Percentiles rank a stretch among this genome's conserved stretches.
Evolutionary conservation across 441 rosid species (phyloP).

Genomic region (Erodium trifolium): DNA sequence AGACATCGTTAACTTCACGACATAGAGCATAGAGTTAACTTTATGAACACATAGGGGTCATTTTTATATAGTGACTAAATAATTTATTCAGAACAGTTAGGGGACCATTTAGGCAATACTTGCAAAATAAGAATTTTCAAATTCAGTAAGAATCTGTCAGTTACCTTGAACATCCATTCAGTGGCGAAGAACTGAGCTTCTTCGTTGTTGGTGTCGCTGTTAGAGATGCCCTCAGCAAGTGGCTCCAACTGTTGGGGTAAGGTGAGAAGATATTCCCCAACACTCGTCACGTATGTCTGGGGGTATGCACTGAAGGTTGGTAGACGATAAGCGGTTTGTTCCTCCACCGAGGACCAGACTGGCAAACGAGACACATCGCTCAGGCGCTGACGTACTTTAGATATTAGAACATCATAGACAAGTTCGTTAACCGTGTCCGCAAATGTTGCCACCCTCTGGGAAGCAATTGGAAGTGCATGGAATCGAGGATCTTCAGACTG

Average conservation of each 20-base stretch:
- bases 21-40: background rate
- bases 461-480: slow-evolving; percentile 87
- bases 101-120: background rate
- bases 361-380: slow-evolving; percentile 73
- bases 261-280: slow-evolving; percentile 96
- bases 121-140: background rate
- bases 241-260: slow-evolving; percentile 98
- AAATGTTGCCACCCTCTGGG: slow-evolving; percentile 83
- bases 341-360: slow-evolving; percentile 88
- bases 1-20: background rate
- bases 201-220: slow-evolving; percentile 61
- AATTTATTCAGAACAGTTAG: no score
- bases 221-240: slow-evolving; percentile 89
- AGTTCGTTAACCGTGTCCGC: slow-evolving; percentile 87
- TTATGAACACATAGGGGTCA: no score
- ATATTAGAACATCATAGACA: slow-evolving; percentile 88
- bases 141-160: background rate
- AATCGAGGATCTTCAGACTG: slow-evolving; percentile 98
- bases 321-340: slow-evolving; percentile 68
- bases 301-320: slow-evolving; percentile 97
- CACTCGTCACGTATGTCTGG: slow-evolving; percentile 77
- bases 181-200: slow-evolving; percentile 94
- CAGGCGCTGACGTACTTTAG: slow-evolving; percentile 89
- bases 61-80: no score
- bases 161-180: slow-evolving; percentile 99